These are phyloP conservation scores for Heliamphora pulchella DNA, from an alignment of 179 eudicot genomes.

Conservation along the genomic window DNA sequence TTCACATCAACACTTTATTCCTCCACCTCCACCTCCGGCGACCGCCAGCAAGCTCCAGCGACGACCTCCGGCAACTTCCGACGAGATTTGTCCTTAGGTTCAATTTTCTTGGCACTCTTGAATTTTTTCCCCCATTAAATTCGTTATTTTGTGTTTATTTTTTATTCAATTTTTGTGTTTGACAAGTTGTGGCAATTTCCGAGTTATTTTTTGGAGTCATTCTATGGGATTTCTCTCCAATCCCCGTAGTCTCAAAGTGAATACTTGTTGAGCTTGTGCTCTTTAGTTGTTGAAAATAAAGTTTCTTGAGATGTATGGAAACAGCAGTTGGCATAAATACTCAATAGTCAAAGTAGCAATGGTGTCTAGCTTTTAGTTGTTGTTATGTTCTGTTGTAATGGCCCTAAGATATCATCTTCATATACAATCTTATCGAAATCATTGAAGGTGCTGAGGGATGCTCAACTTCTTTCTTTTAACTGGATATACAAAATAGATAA, in stretches of 20 bases:
- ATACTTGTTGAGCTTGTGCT: background rate
- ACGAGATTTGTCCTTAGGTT: no score
- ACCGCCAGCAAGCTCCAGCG: no score
- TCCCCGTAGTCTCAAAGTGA: background rate
- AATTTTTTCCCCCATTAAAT: background rate
- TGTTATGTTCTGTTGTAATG: background rate
- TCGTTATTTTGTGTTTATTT: background rate
- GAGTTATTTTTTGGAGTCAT: background rate
- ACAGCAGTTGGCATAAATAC: background rate
- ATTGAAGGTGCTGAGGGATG: conserved; percentile 29
- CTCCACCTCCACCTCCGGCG: no score
- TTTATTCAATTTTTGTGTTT: background rate
- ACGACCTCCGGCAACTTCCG: no score
- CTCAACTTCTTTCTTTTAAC: conserved; percentile 29
- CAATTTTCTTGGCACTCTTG: background rate
- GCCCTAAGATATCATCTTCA: background rate
- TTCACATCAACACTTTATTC: no score
- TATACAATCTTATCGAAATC: background rate
- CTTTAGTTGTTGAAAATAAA: background rate
- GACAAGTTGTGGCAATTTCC: background rate
- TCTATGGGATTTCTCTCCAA: background rate
- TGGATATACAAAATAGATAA: conserved; percentile 6
- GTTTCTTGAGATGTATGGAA: background rate
- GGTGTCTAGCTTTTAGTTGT: background rate
- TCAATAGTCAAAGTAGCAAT: background rate